Percentiles rank a stretch among this genome's conserved stretches.
Evolutionary conservation across 768 basidiomycete genomes (phyloP).

Genomic region (Lactifluus pinguis): DNA sequence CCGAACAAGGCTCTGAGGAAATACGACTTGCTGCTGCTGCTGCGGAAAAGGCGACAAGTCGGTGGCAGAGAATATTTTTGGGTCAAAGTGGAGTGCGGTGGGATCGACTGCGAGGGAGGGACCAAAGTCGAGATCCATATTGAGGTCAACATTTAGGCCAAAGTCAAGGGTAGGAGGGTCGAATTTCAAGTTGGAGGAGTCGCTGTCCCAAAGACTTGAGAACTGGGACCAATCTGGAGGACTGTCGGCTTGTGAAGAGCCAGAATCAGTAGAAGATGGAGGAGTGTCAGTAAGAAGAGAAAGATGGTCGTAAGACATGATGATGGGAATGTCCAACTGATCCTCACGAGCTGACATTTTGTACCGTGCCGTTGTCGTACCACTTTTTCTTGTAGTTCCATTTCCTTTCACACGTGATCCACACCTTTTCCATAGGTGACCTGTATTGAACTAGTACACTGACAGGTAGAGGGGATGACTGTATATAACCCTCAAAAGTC

Average conservation of each 20-base stretch:
- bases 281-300: conserved; percentile 1
- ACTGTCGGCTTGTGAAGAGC: conserved; percentile 11
- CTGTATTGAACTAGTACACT: too few species aligned
- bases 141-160: conserved; percentile 33
- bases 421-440: too few species aligned
- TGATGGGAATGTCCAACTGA: conserved; percentile 6
- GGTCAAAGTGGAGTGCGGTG: conserved; percentile 46
- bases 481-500: neutral
- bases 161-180: conserved; percentile 28
- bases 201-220: conserved; percentile 15
- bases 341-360: neutral
- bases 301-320: conserved; percentile 2
- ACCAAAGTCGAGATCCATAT: conserved; percentile 56
- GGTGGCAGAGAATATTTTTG: conserved; percentile 25
- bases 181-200: conserved; percentile 7
- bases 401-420: neutral
- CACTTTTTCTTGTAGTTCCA: neutral
- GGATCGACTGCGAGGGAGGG: conserved; percentile 57
- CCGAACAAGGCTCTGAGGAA: conserved; percentile 22
- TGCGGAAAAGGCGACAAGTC: conserved; percentile 1
- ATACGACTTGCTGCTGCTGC: conserved; percentile 18
- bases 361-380: neutral
- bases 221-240: conserved; percentile 21
- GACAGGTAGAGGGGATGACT: too few species aligned
- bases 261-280: conserved; percentile 12